A percentile compares a stretch with the other conserved stretches of the same genome.
phyloP scores from a whole-genome alignment of 345 rosid species.

The Cardamine chenopodiifolia region DNA sequence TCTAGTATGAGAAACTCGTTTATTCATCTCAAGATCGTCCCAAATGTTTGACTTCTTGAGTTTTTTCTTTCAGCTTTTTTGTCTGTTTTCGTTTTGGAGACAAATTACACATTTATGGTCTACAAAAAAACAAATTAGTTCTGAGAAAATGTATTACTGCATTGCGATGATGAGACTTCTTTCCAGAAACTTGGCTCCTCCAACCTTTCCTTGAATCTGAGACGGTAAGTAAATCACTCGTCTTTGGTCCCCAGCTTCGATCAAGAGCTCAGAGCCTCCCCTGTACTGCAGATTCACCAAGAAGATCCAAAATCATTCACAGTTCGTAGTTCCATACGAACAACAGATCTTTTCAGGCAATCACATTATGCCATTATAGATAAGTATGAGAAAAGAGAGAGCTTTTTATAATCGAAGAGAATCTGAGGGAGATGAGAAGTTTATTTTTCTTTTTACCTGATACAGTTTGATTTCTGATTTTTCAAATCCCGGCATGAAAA shows the following conservation, averaged over 20 bases:
- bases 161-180: conserved; percentile 76
- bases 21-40: conserved; percentile 50
- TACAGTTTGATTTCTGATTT: conserved; percentile 91
- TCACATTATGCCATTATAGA: conserved; percentile 4
- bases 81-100: background rate
- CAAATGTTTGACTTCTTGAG: conserved; percentile 57
- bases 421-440: conserved; percentile 6
- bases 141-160: conserved; percentile 38
- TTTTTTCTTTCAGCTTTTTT: background rate
- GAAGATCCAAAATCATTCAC: conserved; percentile 4
- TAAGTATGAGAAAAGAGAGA: background rate
- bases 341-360: background rate
- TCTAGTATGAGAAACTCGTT: conserved; percentile 41
- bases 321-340: background rate
- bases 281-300: conserved; percentile 68
- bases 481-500: conserved; percentile 89
- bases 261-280: conserved; percentile 85
- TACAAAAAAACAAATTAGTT: conserved; percentile 32
- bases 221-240: conserved; percentile 69
- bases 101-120: conserved; percentile 23
- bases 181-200: conserved; percentile 77
- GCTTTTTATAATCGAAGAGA: conserved; percentile 10
- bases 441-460: conserved; percentile 52
- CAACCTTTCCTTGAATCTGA: conserved; percentile 80
- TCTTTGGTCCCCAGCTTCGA: conserved; percentile 92